Base-by-base conservation (phyloP, 2,329 filamentous ascomycete genomes). In the Fusarium incarnatum region DNA sequence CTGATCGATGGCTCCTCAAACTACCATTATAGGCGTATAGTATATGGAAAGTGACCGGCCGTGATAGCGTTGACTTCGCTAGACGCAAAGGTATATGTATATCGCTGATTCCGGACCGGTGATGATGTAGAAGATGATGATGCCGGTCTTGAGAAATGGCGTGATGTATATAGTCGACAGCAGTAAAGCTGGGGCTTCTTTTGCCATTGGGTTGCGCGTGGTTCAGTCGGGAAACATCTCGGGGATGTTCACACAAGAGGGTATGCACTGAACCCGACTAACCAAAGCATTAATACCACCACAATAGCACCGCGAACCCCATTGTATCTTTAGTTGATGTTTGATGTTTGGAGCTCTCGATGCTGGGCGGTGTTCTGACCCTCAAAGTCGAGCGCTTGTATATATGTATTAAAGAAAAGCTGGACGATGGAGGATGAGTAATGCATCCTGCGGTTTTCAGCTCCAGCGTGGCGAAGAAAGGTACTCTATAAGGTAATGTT, bases 271-370 rank as follows among this genome's bases (percentile, higher is more conserved):
- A 37, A 37, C 18, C 34, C 18, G 4, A 37, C 10, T 37, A 5
- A 37, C 18, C 34, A 37, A 18, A 34, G 16, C 28, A 28, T 28
- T 3, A 13, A 0, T 28, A 3, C 28, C 28, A 13, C 32, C 5
- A 0, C 9, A n/a, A 3, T 37, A 37, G 5, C 16, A 11, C 3
- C 1, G 10, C 18, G 34, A 37, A 1, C 18, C 11, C 18, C 18
- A n/a, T 37, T 37, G 3, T 10, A 12, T 37, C 34, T 37, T 37
- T 37, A 37, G 18, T 37, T 37, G 34, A 7, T 6, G 1, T 1
- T 37, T n/a, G 18, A 37, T 4, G 10, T 2, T 37, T 37, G 34
- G 34, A n/a, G 34, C 34, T 37, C 18, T 37, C 34, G 34, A 37
- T 37, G 34, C 6, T 37, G 34, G 0, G 10, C 0, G 3, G 18